Base-by-base conservation (phyloP, 352 stramenopile genomes). In the Hyaloperonospora arabidopsidis region DNA sequence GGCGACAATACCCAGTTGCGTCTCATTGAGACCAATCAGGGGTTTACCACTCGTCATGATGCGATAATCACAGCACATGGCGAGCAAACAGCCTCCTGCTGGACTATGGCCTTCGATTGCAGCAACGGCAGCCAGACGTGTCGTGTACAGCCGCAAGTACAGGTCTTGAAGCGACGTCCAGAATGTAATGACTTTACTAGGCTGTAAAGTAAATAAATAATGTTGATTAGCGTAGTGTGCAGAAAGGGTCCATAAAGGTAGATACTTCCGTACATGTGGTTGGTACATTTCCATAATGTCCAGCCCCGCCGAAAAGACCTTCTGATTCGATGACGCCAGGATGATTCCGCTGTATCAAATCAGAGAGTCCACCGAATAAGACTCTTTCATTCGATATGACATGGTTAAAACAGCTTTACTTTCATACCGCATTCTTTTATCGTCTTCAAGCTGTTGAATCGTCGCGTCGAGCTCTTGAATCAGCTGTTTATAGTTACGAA, bases 1-100 rank as follows among this genome's bases (percentile, higher is more conserved):
- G 14, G 82, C 85, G 34, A 91, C 81, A 44, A 98, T 97, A 32
- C 94, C 93, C 28, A 98, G 63, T 57, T 95, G 77, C 6, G 89
- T 96, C 74, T 98, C 93, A 61, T 97, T 98, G 29, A 97, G 71
- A 11, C 93, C 93, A 60, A 98, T 97, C 29, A 84, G 76, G n/a
- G 77, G 72, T 49, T 89, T 86, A 12, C 79, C 83, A 10, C 60
- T 70, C n/a, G 85, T 79, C 87, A 98, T 97, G 52, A 97, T 71
- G 18, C 94, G 84, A 67, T 96, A 97, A 75, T 98, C 92, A 65
- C 89, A 97, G 63, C 81, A 87, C 77, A 97, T 91, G 18, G 91
- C 86, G 34, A 98, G 69, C 61, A 98, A 70, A 56, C 94, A 98
- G 48, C 94, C 94, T 34, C 86, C 94, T 2, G 94, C 94, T 8